These are phyloP conservation scores for Gossypium schwendimanii DNA, from an alignment of 441 rosid species.

Conservation along the genomic window DNA sequence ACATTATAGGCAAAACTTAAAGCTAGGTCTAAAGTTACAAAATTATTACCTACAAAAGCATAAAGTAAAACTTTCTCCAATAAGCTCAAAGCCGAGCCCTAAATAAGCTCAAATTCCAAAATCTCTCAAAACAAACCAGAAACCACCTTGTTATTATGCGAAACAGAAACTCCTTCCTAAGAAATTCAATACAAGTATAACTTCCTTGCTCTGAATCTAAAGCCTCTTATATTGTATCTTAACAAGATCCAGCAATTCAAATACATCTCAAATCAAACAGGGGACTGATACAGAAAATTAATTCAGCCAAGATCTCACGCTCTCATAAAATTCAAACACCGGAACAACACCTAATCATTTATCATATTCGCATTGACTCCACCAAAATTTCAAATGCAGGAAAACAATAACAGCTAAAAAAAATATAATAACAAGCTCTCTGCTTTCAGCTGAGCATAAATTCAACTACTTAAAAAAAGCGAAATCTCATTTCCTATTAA, in stretches of 20 bases:
- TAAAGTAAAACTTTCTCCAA: background rate
- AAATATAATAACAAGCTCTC: background rate
- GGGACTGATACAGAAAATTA: background rate
- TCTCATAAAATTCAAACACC: background rate
- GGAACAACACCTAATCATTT: background rate
- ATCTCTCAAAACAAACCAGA: background rate
- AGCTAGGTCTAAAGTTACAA: background rate
- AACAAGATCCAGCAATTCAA: conserved; percentile 9
- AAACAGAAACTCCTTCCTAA: background rate
- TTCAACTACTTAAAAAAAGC: background rate
- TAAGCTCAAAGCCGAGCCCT: background rate
- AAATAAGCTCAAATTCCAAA: background rate
- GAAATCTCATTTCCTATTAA: background rate
- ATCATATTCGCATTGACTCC: background rate
- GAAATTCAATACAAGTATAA: background rate
- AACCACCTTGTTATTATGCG: background rate
- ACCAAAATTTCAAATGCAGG: background rate
- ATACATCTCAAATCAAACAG: background rate
- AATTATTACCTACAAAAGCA: background rate
- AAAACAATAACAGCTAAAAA: conserved; percentile 4
- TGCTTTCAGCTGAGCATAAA: background rate
- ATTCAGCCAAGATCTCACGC: background rate
- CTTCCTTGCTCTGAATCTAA: background rate
- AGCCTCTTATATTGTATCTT: background rate
- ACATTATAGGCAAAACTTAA: background rate